These are phyloP conservation scores for Candida takata DNA, from an alignment of 805 yeast genomes.

Conservation along the genomic window DNA sequence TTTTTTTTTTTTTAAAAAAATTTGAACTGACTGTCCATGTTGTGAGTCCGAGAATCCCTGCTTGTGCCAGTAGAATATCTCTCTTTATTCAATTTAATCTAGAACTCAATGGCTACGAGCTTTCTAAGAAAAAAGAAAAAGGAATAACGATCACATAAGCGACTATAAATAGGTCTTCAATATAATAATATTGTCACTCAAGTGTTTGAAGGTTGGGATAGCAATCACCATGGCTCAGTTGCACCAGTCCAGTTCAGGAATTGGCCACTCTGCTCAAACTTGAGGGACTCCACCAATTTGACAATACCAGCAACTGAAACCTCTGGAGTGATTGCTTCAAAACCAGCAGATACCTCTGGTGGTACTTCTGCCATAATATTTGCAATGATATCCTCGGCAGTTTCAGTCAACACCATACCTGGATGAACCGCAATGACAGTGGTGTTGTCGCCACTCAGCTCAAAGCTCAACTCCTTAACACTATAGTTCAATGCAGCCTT, in stretches of 20 bases:
- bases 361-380: background rate
- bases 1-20: too few species aligned
- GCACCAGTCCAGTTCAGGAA: slow-evolving; percentile 22
- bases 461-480: slow-evolving; percentile 19
- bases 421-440: slow-evolving; percentile 31
- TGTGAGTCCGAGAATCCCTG: too few species aligned
- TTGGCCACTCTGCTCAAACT: slow-evolving; percentile 23
- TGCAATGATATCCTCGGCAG: slow-evolving; percentile 13
- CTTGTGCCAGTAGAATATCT: too few species aligned
- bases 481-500: slow-evolving; percentile 32
- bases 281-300: slow-evolving; percentile 16
- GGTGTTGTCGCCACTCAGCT: slow-evolving; percentile 23
- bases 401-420: slow-evolving; percentile 31
- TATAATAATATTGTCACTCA: background rate
- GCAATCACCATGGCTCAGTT: slow-evolving; percentile 1
- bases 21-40: too few species aligned
- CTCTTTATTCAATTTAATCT: too few species aligned
- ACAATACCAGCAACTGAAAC: slow-evolving; percentile 18
- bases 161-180: too few species aligned
- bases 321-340: slow-evolving; percentile 9
- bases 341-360: slow-evolving; percentile 10
- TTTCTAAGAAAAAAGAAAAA: too few species aligned
- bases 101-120: too few species aligned
- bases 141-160: too few species aligned
- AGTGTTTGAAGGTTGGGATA: background rate